Evolutionary conservation across 805 yeast genomes (phyloP), one percentile per base, ranked within the genome.

Genomic region (Candida sithepensis): DNA sequence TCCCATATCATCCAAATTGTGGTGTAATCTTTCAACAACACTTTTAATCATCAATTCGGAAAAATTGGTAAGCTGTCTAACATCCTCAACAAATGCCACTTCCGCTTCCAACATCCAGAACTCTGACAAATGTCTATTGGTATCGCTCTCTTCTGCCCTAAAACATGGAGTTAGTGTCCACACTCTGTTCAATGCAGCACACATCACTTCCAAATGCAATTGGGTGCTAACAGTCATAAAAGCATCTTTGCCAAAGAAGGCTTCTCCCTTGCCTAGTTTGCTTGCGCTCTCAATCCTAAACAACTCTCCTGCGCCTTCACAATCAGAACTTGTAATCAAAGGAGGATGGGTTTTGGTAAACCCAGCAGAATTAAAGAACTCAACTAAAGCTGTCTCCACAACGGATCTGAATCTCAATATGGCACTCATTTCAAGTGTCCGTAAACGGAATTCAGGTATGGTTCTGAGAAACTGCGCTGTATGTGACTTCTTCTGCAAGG

Each of bases 101-200:
- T 94, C 99, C 0, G 90, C 95, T 65, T 94, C 99, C 2, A 94
- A 67, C 97, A 94, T 91, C 97, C 97, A 94, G 65, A 94, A 94
- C 65, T 94, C 99, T 49, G 92, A 79, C 49, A 94, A 67, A 64
- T 94, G 99, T 44, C 99, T 75, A 58, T 82, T 87, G 0, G 99
- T 94, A 60, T 89, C 91, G 48, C 96, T 85, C 43, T 78, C 78
- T 60, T 94, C 99, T 0, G 99, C 98, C 53, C 99, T 73, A 63
- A 94, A 94, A 48, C 96, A 88, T 1, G 99, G 99, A 0, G 90
- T 74, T 21, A 92, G 60, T 0, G 96, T 82, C 94, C 96, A 94
- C 1, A 86, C 97, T 42, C 95, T 70, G 41, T 81, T 77, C 26
- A 91, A 64, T 0, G 96, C 84, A 41, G 82, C 76, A 16, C 91